Percentiles rank a stretch among this genome's conserved stretches.
Evolutionary conservation across 768 basidiomycete species (phyloP).

Genomic region (Lenzites betulinus): DNA sequence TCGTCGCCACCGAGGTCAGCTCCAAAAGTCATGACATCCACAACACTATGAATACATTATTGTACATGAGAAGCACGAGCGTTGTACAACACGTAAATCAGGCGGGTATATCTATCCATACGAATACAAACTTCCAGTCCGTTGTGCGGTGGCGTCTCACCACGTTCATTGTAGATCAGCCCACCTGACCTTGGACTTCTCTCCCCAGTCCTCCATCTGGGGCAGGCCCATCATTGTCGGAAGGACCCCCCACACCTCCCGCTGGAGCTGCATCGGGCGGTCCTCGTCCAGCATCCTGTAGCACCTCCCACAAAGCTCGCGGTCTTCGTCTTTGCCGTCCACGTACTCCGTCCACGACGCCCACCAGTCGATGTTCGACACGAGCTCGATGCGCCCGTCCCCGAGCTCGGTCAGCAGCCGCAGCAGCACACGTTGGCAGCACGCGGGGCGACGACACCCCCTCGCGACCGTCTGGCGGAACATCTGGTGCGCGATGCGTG

Average conservation of each 20-base stretch:
- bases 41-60: not conserved
- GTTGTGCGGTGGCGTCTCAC: no score
- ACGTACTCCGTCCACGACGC: constrained; percentile 17
- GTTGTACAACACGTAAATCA: not conserved
- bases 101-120: not conserved
- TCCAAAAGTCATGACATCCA: not conserved
- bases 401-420: constrained; percentile 17
- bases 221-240: constrained; percentile 19
- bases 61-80: not conserved
- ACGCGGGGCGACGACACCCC: constrained; percentile 13
- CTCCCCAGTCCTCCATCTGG: constrained; percentile 11
- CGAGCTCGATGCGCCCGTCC: constrained; percentile 16
- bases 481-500: constrained; percentile 23
- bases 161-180: not conserved
- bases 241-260: constrained; percentile 18
- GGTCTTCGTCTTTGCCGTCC: constrained; percentile 15
- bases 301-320: constrained; percentile 19
- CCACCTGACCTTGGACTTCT: constrained; percentile 4
- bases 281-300: constrained; percentile 20
- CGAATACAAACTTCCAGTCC: not conserved
- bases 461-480: constrained; percentile 15
- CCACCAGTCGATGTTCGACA: constrained; percentile 19
- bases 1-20: not conserved
- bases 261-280: constrained; percentile 16
- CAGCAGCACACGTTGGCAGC: constrained; percentile 18